A percentile compares a stretch with the other conserved stretches of the same genome.
Evolutionary conservation across 2,329 filamentous ascomycete species (phyloP).

Genomic region (Plectosphaerella sp.): DNA sequence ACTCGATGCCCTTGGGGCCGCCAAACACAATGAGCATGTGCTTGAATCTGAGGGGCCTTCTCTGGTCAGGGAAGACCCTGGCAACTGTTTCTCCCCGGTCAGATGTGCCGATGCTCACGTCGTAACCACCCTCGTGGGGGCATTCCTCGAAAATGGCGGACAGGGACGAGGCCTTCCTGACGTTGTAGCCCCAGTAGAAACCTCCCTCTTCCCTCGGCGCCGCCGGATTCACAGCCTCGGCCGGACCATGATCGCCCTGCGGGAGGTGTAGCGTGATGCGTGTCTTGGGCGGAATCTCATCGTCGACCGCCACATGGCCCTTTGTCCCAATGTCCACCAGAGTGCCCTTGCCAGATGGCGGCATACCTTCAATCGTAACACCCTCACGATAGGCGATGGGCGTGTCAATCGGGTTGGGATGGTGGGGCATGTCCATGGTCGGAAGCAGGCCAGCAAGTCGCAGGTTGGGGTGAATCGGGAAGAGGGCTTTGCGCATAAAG

Average conservation of each 20-base stretch:
- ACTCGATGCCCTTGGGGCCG: constrained; percentile 74
- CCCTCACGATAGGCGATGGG: constrained; percentile 80
- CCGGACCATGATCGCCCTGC: constrained; percentile 38
- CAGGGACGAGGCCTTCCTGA: constrained; percentile 62
- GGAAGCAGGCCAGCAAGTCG: constrained; percentile 68
- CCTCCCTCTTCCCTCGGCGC: constrained; percentile 69
- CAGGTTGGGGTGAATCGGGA: constrained; percentile 75
- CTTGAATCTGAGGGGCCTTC: constrained; percentile 48
- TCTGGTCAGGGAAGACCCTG: constrained; percentile 36
- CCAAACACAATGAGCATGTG: constrained; percentile 79
- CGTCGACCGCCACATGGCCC: constrained; percentile 50
- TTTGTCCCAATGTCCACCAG: constrained; percentile 55
- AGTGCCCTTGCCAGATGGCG: constrained; percentile 40
- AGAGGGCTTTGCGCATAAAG: constrained; percentile 71
- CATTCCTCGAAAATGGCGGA: constrained; percentile 75
- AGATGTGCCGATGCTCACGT: constrained; percentile 77
- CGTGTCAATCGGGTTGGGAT: constrained; percentile 66
- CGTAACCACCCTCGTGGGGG: constrained; percentile 72
- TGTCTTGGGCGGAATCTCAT: constrained; percentile 63
- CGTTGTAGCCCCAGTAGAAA: constrained; percentile 82
- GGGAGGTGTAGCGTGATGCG: constrained; percentile 69
- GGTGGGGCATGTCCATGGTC: constrained; percentile 80
- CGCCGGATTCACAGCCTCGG: constrained; percentile 62
- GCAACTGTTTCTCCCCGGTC: constrained; percentile 61
- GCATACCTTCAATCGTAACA: constrained; percentile 51